phyloP scores from a whole-genome alignment of 768 basidiomycete species.

The Multifurca ochricompacta region DNA sequence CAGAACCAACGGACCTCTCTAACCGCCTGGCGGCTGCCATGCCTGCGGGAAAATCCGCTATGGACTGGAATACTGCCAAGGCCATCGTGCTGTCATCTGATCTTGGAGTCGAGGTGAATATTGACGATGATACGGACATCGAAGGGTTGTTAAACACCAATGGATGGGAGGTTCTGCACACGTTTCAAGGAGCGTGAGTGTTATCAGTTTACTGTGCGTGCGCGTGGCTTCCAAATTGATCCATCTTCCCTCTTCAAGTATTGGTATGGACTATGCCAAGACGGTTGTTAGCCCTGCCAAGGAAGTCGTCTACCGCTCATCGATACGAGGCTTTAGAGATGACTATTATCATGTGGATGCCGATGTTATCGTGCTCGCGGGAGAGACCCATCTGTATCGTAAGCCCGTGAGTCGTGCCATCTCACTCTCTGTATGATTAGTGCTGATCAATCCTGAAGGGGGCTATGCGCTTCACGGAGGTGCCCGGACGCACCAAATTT shows the following conservation, averaged over 20 bases:
- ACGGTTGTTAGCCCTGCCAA: slow-evolving; percentile 33
- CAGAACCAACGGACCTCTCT: neutral
- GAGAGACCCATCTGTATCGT: slow-evolving; percentile 34
- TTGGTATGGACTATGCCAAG: slow-evolving; percentile 39
- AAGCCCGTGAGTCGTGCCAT: slow-evolving; percentile 32
- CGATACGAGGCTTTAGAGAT: slow-evolving; percentile 34
- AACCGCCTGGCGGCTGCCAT: neutral
- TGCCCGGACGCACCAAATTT: neutral
- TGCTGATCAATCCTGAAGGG: slow-evolving; percentile 6
- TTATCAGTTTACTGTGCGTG: neutral
- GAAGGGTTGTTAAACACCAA: slow-evolving; percentile 30
- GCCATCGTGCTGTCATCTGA: neutral
- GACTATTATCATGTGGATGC: slow-evolving; percentile 30
- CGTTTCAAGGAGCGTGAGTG: slow-evolving; percentile 36
- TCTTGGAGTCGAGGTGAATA: slow-evolving; percentile 1
- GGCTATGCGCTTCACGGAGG: slow-evolving; percentile 19
- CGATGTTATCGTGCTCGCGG: slow-evolving; percentile 35
- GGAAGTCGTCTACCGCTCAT: slow-evolving; percentile 31
- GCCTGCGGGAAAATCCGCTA: neutral
- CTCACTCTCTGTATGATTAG: slow-evolving; percentile 4
- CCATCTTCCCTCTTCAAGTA: slow-evolving; percentile 23
- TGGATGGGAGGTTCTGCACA: slow-evolving; percentile 36
- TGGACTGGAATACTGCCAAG: slow-evolving; percentile 8
- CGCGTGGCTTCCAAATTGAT: neutral
- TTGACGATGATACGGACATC: slow-evolving; percentile 26